phyloP scores from a whole-genome alignment of 345 rosid genomes.

The Dipteronia dyeriana region DNA sequence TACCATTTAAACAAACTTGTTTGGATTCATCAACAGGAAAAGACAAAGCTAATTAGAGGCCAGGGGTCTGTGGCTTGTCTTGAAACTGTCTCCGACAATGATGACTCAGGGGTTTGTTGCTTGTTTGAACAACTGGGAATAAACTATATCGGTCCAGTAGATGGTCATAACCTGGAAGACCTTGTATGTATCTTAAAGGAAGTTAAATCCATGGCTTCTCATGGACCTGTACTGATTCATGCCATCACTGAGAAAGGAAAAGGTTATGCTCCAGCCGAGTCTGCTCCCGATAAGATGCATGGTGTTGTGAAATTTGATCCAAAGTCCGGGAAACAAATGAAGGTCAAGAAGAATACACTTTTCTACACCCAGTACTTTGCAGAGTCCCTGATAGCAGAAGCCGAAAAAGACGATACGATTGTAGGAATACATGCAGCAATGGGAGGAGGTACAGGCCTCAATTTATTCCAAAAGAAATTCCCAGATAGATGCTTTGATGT shows the following conservation, averaged over 20 bases:
- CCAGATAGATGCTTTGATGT: slow-evolving; percentile 50
- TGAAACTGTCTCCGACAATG: slow-evolving; percentile 30
- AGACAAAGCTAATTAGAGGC: slow-evolving; percentile 40
- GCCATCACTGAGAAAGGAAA: slow-evolving; percentile 53
- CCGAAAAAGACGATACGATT: slow-evolving; percentile 43
- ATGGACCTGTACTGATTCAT: slow-evolving; percentile 54
- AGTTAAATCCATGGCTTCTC: slow-evolving; percentile 33
- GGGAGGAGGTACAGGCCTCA: slow-evolving; percentile 64
- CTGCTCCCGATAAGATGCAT: slow-evolving; percentile 52
- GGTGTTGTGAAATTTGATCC: slow-evolving; percentile 59
- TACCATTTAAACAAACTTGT: not conserved
- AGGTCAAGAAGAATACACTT: slow-evolving; percentile 29
- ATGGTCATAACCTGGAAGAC: slow-evolving; percentile 48
- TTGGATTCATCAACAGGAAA: slow-evolving; percentile 21
- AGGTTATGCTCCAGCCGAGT: slow-evolving; percentile 53
- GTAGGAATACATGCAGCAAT: slow-evolving; percentile 60
- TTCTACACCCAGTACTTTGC: slow-evolving; percentile 44
- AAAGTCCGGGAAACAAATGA: slow-evolving; percentile 42
- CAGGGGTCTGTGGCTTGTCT: slow-evolving; percentile 32
- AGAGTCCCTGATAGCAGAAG: slow-evolving; percentile 49
- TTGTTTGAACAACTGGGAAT: slow-evolving; percentile 56
- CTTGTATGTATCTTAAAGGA: slow-evolving; percentile 38
- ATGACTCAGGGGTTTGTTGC: slow-evolving; percentile 16
- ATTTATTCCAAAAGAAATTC: slow-evolving; percentile 41
- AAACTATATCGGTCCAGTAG: slow-evolving; percentile 51